Conservation (phyloP, 768 basidiomycete genomes). For the Gyrodon lividus region DNA sequence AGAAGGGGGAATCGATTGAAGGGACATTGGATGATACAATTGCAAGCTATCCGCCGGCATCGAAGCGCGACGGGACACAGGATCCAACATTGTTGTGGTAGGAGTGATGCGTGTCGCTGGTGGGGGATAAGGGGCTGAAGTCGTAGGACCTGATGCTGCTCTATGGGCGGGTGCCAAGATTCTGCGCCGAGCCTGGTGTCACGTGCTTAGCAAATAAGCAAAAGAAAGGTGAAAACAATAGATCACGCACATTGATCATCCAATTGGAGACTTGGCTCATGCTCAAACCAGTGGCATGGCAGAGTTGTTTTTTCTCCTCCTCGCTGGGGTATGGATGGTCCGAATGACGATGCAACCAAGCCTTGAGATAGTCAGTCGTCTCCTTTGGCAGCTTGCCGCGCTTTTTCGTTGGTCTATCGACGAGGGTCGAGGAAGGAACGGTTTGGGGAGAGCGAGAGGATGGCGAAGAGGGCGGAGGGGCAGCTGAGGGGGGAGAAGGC, state of each 20-base stretch:
- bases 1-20: conserved; percentile 49
- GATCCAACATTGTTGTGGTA: conserved; percentile 29
- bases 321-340: conserved; percentile 90
- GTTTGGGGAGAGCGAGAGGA: conserved; percentile 51
- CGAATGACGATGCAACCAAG: conserved; percentile 84
- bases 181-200: conserved; percentile 67
- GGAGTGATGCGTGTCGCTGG: conserved; percentile 33
- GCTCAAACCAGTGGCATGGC: conserved; percentile 80
- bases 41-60: conserved; percentile 71
- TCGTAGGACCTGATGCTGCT: conserved; percentile 73
- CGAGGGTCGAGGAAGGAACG: conserved; percentile 54
- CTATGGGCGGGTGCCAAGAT: conserved; percentile 82
- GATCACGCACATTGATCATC: conserved; percentile 78
- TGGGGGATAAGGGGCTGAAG: conserved; percentile 68
- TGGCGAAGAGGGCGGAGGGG: conserved; percentile 45
- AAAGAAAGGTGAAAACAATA: conserved; percentile 25
- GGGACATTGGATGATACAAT: conserved; percentile 76
- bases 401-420: conserved; percentile 77
- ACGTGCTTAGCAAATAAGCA: conserved; percentile 13
- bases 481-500: conserved; percentile 22
- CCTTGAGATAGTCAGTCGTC: conserved; percentile 85
- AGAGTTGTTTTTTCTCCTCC: conserved; percentile 88
- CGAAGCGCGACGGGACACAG: conserved; percentile 56
- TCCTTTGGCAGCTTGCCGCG: conserved; percentile 89
- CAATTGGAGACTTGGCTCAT: conserved; percentile 91